These are phyloP conservation scores for Dactylella cylindrospora DNA, from an alignment of 2,329 filamentous ascomycete species.

Conservation along the genomic window DNA sequence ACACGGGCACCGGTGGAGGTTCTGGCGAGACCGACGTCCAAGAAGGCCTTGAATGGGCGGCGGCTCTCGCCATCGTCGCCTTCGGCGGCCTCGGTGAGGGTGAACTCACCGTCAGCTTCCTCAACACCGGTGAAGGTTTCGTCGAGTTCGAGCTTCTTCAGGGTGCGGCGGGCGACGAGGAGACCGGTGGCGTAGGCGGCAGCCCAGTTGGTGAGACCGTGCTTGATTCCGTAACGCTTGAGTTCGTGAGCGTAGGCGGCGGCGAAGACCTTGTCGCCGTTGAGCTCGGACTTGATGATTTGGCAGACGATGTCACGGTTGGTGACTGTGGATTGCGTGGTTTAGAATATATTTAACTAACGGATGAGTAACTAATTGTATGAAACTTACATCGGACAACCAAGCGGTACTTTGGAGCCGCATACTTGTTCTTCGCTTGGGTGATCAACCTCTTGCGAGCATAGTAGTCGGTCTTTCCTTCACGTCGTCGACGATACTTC, in stretches of 20 bases:
- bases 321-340: slow-evolving; percentile 17
- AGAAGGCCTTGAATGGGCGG: slow-evolving; percentile 98
- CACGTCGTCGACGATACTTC: slow-evolving; percentile 96
- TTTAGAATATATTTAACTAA: neutral
- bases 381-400: slow-evolving; percentile 71
- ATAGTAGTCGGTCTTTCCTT: slow-evolving; percentile 99
- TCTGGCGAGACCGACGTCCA: slow-evolving; percentile 94
- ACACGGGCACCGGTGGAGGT: slow-evolving; percentile 98
- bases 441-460: slow-evolving; percentile 98
- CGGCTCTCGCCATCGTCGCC: slow-evolving; percentile 80
- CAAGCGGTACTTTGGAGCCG: slow-evolving; percentile 98
- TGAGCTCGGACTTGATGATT: slow-evolving; percentile 94
- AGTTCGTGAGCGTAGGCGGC: slow-evolving; percentile 97
- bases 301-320: slow-evolving; percentile 81
- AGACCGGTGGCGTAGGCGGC: slow-evolving; percentile 96
- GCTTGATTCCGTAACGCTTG: slow-evolving; percentile 92
- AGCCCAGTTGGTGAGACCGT: slow-evolving; percentile 99
- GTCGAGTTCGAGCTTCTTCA: slow-evolving; percentile 95
- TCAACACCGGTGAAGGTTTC: slow-evolving; percentile 93
- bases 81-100: slow-evolving; percentile 90
- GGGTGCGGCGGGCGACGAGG: slow-evolving; percentile 90
- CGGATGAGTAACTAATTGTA: neutral
- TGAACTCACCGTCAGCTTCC: slow-evolving; percentile 95
- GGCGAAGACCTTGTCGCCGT: slow-evolving; percentile 93
- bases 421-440: slow-evolving; percentile 99